A percentile compares a stretch with the other conserved stretches of the same genome.
Evolutionary conservation across 1,139 yeast species (phyloP).

Genomic region (Taphrina communis): DNA sequence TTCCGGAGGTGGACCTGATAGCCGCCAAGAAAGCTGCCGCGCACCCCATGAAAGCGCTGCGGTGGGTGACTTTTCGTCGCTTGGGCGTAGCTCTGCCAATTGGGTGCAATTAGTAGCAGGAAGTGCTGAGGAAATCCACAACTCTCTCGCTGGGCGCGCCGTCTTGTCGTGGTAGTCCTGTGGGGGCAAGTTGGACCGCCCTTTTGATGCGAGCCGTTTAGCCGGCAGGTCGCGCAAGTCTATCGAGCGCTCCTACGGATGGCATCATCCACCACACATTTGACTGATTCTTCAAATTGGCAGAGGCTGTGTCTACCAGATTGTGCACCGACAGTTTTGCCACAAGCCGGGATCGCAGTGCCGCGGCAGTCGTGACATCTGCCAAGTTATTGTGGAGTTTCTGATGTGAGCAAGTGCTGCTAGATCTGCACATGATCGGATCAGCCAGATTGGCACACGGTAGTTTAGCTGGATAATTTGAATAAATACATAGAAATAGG

Average conservation of each 20-base stretch:
- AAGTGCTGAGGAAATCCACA: no score
- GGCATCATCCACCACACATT: not conserved
- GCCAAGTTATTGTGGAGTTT: not conserved
- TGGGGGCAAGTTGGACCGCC: not conserved
- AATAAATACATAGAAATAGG: no score
- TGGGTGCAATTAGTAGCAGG: no score
- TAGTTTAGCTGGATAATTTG: not conserved
- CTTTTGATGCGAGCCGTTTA: constrained; percentile 6
- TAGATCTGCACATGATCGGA: no score
- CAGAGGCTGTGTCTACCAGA: no score
- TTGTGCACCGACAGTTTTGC: not conserved
- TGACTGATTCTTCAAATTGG: no score
- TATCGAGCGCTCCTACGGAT: no score
- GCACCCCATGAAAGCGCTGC: no score
- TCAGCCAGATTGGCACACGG: no score
- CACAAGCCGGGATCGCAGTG: not conserved
- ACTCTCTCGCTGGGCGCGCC: not conserved
- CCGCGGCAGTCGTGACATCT: not conserved
- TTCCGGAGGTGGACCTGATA: constrained; percentile 1
- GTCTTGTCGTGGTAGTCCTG: not conserved
- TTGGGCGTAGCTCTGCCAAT: no score
- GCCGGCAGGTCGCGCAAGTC: not conserved
- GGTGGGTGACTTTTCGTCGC: no score
- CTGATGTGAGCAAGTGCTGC: not conserved
- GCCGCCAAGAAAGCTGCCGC: not conserved